phyloP scores from a whole-genome alignment of 495 filamentous ascomycete genomes.

The Aspergillus campestris region DNA sequence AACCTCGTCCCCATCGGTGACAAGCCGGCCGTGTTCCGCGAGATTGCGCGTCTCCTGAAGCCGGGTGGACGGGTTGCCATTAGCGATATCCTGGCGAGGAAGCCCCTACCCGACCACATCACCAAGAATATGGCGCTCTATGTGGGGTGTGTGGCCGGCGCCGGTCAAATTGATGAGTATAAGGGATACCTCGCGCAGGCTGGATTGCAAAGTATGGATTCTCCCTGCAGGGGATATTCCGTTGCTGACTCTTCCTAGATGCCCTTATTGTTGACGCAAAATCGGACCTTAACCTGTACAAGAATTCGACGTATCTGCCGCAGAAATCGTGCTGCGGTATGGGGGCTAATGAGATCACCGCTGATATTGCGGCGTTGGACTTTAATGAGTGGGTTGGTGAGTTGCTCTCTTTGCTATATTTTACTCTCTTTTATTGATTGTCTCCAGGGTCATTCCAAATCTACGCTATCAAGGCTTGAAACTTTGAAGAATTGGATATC shows the following conservation, averaged over 20 bases:
- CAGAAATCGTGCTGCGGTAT: slow-evolving; percentile 4
- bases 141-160: slow-evolving; percentile 54
- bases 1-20: slow-evolving; percentile 49
- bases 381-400: slow-evolving; percentile 19
- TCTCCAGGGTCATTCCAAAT: slow-evolving; percentile 11
- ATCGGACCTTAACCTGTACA: slow-evolving; percentile 48
- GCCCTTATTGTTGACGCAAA: slow-evolving; percentile 41
- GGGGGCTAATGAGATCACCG: neutral
- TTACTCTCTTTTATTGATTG: neutral
- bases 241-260: slow-evolving; percentile 19
- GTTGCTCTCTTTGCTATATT: neutral
- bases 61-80: slow-evolving; percentile 55
- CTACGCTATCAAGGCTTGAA: slow-evolving; percentile 5
- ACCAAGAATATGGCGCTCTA: slow-evolving; percentile 42
- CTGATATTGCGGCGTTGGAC: slow-evolving; percentile 3
- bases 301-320: slow-evolving; percentile 6
- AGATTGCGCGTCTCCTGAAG: slow-evolving; percentile 55
- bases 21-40: slow-evolving; percentile 46
- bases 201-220: slow-evolving; percentile 40
- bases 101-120: slow-evolving; percentile 41
- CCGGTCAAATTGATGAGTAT: slow-evolving; percentile 46
- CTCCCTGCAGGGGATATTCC: neutral
- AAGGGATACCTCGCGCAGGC: slow-evolving; percentile 41
- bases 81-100: slow-evolving; percentile 54
- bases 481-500: too few species aligned